Conservation (phyloP, 768 basidiomycete species). For the Plicaturopsis crispa region DNA sequence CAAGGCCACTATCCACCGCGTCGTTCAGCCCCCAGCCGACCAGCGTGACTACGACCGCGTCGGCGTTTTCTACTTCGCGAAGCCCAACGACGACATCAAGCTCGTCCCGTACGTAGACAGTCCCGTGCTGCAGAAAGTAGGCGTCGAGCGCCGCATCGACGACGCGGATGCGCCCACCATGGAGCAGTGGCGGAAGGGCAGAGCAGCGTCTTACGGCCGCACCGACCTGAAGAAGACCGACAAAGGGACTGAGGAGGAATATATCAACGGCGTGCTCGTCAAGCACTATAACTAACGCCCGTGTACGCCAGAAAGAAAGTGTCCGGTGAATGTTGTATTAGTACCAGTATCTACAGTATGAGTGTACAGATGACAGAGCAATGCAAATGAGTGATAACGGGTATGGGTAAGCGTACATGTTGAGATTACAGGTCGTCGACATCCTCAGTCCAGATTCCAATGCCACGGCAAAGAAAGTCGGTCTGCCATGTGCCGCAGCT, state of each 20-base stretch:
- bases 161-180: slow-evolving; percentile 39
- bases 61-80: slow-evolving; percentile 51
- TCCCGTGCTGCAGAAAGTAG: slow-evolving; percentile 38
- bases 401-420: no score
- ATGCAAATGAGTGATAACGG: no score
- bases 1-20: slow-evolving; percentile 52
- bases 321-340: no score
- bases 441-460: no score
- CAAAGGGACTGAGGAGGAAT: slow-evolving; percentile 44
- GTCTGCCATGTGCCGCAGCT: no score
- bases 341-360: no score
- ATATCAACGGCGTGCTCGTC: slow-evolving; percentile 46
- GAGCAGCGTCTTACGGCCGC: slow-evolving; percentile 46
- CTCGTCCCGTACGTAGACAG: slow-evolving; percentile 39
- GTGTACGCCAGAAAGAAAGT: not conserved
- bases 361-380: no score
- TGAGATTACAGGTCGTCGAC: no score
- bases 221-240: slow-evolving; percentile 34
- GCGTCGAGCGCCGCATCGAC: slow-evolving; percentile 28
- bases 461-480: no score
- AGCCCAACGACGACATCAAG: slow-evolving; percentile 41
- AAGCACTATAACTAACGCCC: slow-evolving; percentile 55
- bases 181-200: slow-evolving; percentile 42
- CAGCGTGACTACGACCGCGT: slow-evolving; percentile 42
- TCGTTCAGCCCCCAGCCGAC: slow-evolving; percentile 49